Conservation (phyloP, 1,284 basidiomycete genomes). For the Rhizoctonia solani region DNA sequence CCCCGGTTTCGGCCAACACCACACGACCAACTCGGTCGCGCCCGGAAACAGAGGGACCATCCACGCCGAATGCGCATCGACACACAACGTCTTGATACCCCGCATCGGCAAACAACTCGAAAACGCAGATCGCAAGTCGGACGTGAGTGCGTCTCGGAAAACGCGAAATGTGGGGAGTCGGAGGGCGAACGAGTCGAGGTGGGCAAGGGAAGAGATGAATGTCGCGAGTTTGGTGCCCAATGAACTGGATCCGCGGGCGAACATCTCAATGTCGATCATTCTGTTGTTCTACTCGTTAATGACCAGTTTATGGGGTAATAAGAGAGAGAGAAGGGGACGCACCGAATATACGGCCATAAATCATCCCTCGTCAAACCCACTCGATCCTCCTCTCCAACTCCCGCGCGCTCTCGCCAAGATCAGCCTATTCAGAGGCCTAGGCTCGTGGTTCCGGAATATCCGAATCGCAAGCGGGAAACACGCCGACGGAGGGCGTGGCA, state of each 20-base stretch:
- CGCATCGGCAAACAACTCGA: not conserved
- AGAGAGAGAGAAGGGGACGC: not conserved
- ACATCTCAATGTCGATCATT: conserved; percentile 18
- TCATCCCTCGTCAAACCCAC: not conserved
- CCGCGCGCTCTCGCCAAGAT: conserved; percentile 19
- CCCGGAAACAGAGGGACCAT: not conserved
- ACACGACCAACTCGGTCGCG: conserved; percentile 4
- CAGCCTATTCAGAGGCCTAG: not conserved
- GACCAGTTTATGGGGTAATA: not conserved
- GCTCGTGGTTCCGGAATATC: conserved; percentile 4
- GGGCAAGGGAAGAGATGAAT: not conserved
- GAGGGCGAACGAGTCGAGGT: conserved; percentile 7
- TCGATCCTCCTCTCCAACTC: conserved; percentile 17
- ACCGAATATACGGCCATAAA: not conserved
- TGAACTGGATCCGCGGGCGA: not conserved
- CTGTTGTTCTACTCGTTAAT: not conserved
- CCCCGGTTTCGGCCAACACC: conserved; percentile 27
- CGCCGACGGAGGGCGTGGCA: conserved; percentile 1
- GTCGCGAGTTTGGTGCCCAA: conserved; percentile 2
- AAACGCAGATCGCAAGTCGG: not conserved
- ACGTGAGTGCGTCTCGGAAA: conserved; percentile 15
- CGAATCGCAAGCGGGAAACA: conserved; percentile 10
- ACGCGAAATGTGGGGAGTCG: conserved; percentile 19
- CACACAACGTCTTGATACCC: not conserved
- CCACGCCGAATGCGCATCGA: conserved; percentile 3